Base-by-base conservation (phyloP, 768 basidiomycete genomes). In the Gyrodon lividus region DNA sequence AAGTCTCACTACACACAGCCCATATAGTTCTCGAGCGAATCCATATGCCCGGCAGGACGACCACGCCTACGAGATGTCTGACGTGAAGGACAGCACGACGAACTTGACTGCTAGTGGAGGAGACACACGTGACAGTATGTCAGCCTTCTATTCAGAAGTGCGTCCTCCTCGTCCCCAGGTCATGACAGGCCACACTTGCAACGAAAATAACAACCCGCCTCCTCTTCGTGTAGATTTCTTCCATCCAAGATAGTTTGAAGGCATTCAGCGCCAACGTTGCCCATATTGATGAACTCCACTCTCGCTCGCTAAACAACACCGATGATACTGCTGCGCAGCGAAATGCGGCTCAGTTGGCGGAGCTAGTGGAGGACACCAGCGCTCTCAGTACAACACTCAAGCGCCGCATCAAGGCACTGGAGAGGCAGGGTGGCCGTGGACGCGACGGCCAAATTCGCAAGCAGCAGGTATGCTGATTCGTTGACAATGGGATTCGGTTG, bases 101-200 rank as follows among this genome's bases (percentile, higher is more conserved):
- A 76, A 80, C 61, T 66, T 81, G 41, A 66, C 77, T 51, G 65
- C 76, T 10, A 56, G 55, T 47, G 66, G 63, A 20, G 67, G 58
- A 17, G 83, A 86, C 66, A 51, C 63, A n/a, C 60, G 61, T 2
- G 86, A 87, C 66, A n/a, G n/a, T n/a, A 89, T 89, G 87, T 67
- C 78, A 3, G 71, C 76, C 10, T 91, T 92, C 69, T 91, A 90
- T 64, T 72, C 77, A 38, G 89, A 92, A 77, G 89, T 87, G 52
- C 49, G 77, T 61, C 14, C 39, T 22, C 16, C 16, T 8, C 16
- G 17, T 44, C 14, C 33, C 37, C 28, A 8, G 14, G 3, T 4
- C n/a, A 41, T n/a, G n/a, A n/a, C n/a, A n/a, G n/a, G n/a, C n/a
- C n/a, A n/a, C n/a, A n/a, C n/a, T n/a, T n/a, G n/a, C n/a, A n/a